A percentile compares a stretch with the other conserved stretches of the same genome.
phyloP scores from a whole-genome alignment of 2,329 filamentous ascomycete species.

The Ustilaginoidea virens region DNA sequence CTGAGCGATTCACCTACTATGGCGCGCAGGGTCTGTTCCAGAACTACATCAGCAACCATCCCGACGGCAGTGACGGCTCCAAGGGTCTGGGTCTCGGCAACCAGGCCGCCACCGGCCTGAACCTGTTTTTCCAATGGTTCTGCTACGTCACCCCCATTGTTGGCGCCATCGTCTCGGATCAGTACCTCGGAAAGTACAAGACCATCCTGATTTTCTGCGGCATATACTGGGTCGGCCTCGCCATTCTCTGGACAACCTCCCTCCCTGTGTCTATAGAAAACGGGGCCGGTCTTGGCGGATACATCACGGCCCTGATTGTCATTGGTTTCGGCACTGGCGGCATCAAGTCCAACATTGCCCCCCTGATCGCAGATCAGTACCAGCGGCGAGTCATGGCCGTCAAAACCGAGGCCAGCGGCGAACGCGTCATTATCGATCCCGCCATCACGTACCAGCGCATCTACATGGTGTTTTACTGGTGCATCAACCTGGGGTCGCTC shows the following conservation, averaged over 20 bases:
- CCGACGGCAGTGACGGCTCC: slow-evolving; percentile 20
- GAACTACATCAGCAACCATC: slow-evolving; percentile 31
- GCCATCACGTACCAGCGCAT: slow-evolving; percentile 50
- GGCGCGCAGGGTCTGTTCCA: slow-evolving; percentile 38
- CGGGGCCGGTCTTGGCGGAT: slow-evolving; percentile 29
- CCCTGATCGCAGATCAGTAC: slow-evolving; percentile 51
- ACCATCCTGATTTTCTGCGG: slow-evolving; percentile 42
- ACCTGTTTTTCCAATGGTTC: slow-evolving; percentile 40
- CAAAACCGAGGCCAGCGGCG: slow-evolving; percentile 30
- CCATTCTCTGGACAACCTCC: slow-evolving; percentile 37
- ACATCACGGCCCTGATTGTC: slow-evolving; percentile 40
- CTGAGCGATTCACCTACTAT: slow-evolving; percentile 44
- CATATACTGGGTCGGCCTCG: slow-evolving; percentile 41
- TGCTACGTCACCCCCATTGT: slow-evolving; percentile 27
- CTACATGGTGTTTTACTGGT: slow-evolving; percentile 62
- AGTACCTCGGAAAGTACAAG: slow-evolving; percentile 45
- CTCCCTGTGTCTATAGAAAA: slow-evolving; percentile 20
- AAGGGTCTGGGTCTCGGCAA: slow-evolving; percentile 40
- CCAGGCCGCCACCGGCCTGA: slow-evolving; percentile 36
- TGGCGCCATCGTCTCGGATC: slow-evolving; percentile 40
- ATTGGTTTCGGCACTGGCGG: slow-evolving; percentile 53
- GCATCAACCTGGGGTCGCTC: slow-evolving; percentile 59
- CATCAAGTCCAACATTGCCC: slow-evolving; percentile 51
- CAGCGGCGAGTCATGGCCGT: slow-evolving; percentile 34
- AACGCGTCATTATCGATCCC: slow-evolving; percentile 51